phyloP scores from a whole-genome alignment of 176 grass and related monocot genomes.

The Microstegium vimineum region DNA sequence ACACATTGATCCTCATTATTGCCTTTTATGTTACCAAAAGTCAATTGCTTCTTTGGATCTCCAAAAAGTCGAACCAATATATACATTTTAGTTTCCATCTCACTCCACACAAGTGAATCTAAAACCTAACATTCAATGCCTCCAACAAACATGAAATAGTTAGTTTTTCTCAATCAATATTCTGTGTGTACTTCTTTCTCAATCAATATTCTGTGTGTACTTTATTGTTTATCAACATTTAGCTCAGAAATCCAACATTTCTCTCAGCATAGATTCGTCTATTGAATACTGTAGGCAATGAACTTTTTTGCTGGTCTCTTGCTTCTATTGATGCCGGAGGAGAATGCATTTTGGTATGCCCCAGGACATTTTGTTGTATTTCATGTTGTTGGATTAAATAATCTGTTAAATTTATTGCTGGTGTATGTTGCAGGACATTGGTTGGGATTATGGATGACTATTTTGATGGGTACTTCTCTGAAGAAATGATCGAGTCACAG shows the following conservation, averaged over 20 bases:
- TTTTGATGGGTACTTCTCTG: conserved; percentile 95
- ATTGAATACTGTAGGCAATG: conserved; percentile 72
- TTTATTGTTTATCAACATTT: not conserved
- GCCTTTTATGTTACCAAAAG: conserved; percentile 2
- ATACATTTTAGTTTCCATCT: not conserved
- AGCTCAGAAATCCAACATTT: conserved; percentile 13
- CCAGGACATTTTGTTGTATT: conserved; percentile 15
- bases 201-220: not conserved
- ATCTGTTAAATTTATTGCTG: conserved; percentile 29
- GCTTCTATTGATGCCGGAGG: conserved; percentile 94
- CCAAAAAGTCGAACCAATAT: not conserved
- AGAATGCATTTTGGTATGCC: conserved; percentile 98
- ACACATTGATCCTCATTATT: not conserved
- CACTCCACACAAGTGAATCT: conserved; percentile 12
- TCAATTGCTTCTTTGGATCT: conserved; percentile 12
- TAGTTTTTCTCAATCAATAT: not conserved
- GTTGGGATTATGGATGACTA: conserved; percentile 94
- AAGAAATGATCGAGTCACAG: conserved; percentile 99
- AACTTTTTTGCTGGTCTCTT: conserved; percentile 98
- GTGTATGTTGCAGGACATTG: conserved; percentile 72
- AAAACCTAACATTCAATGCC: not conserved
- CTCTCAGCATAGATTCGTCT: conserved; percentile 21
- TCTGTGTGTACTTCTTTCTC: not conserved
- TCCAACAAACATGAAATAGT: not conserved
- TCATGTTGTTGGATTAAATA: conserved; percentile 25